Evolutionary conservation across 352 stramenopile species (phyloP).

Genomic region (Phytophthora idaei): DNA sequence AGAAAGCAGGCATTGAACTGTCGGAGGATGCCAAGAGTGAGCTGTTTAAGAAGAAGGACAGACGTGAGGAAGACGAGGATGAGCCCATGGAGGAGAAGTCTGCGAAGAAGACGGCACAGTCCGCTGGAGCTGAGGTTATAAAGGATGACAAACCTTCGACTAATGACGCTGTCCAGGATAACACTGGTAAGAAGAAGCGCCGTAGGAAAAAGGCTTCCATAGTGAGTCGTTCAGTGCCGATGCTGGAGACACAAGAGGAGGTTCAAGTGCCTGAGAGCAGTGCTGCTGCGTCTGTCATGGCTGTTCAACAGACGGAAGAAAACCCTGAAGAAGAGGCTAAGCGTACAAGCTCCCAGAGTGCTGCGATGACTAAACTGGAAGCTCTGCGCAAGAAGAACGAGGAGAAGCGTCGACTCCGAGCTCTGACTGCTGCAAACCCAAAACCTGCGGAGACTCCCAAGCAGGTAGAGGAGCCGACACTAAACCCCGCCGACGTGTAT

Average conservation of each 20-base stretch:
- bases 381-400: slow-evolving; percentile 84
- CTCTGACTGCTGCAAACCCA: slow-evolving; percentile 26
- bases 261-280: neutral
- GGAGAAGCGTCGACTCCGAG: slow-evolving; percentile 58
- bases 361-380: slow-evolving; percentile 70
- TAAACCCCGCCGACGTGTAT: slow-evolving; percentile 53
- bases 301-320: slow-evolving; percentile 20
- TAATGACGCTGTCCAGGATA: slow-evolving; percentile 8
- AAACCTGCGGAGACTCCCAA: neutral
- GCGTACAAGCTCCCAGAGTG: slow-evolving; percentile 58
- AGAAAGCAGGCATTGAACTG: slow-evolving; percentile 76
- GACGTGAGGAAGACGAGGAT: slow-evolving; percentile 23
- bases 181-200: slow-evolving; percentile 36
- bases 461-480: slow-evolving; percentile 18
- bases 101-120: slow-evolving; percentile 15
- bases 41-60: slow-evolving; percentile 55
- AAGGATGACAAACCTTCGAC: slow-evolving; percentile 1
- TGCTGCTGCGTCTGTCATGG: slow-evolving; percentile 11
- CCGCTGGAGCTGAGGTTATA: neutral
- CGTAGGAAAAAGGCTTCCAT: slow-evolving; percentile 39
- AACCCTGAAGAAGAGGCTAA: slow-evolving; percentile 22
- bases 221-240: slow-evolving; percentile 32
- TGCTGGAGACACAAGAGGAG: slow-evolving; percentile 21
- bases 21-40: slow-evolving; percentile 55
- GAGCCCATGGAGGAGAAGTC: slow-evolving; percentile 27